A percentile compares a stretch with the other conserved stretches of the same genome.
phyloP scores from a whole-genome alignment of 1,284 basidiomycete species.

The Melampsora larici-populina region DNA sequence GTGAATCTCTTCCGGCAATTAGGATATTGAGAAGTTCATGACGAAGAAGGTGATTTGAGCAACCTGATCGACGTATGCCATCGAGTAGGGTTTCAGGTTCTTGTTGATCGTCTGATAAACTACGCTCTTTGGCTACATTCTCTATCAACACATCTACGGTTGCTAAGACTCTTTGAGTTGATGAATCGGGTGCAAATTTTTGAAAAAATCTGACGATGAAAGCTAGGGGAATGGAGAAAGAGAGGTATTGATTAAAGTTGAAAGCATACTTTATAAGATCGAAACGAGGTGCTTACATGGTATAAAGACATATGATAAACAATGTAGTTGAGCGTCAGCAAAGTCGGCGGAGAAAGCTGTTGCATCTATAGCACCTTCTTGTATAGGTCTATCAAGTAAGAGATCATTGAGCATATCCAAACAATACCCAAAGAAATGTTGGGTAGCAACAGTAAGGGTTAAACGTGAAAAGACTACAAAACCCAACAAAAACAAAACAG shows the following conservation, averaged over 20 bases:
- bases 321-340: constrained; percentile 22
- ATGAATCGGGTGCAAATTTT: not conserved
- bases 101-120: not conserved
- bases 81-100: constrained; percentile 28
- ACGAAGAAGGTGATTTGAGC: constrained; percentile 58
- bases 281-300: not conserved
- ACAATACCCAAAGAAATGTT: too few relatives aligned
- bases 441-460: too few relatives aligned
- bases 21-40: constrained; percentile 71
- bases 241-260: too few relatives aligned
- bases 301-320: not conserved
- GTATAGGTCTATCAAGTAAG: constrained; percentile 25
- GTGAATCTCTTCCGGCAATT: constrained; percentile 66
- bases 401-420: too few relatives aligned
- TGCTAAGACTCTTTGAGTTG: constrained; percentile 20
- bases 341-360: constrained; percentile 22
- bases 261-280: too few relatives aligned
- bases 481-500: constrained; percentile 46
- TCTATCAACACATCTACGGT: constrained; percentile 18
- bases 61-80: constrained; percentile 28
- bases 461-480: too few relatives aligned
- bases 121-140: not conserved
- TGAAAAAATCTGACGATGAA: not conserved
- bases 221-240: not conserved
- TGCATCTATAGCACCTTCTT: not conserved